These are phyloP conservation scores for Rusavskia elegans DNA, from an alignment of 495 filamentous ascomycete species.

Conservation along the genomic window DNA sequence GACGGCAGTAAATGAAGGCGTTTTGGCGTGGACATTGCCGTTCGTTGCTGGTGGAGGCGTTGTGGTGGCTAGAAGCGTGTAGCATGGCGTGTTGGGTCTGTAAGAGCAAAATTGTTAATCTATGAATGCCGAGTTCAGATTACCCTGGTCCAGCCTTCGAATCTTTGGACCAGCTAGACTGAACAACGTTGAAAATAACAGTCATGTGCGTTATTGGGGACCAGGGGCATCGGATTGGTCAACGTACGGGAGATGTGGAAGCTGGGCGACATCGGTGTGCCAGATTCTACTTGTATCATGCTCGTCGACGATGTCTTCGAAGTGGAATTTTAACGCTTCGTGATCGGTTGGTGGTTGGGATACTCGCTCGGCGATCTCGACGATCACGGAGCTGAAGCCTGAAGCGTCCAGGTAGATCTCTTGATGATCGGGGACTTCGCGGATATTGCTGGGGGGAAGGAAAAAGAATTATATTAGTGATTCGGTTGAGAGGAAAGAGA, in stretches of 20 bases:
- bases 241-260: constrained; percentile 17
- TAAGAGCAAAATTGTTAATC: constrained; percentile 3
- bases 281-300: constrained; percentile 40
- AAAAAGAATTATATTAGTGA: neutral
- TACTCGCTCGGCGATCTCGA: constrained; percentile 76
- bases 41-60: constrained; percentile 8
- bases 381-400: constrained; percentile 64
- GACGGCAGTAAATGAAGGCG: constrained; percentile 41
- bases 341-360: constrained; percentile 18
- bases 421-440: constrained; percentile 86
- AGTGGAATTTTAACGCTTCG: constrained; percentile 47
- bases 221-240: neutral
- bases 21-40: constrained; percentile 3
- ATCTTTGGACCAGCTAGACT: too few relatives aligned
- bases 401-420: constrained; percentile 76
- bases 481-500: neutral
- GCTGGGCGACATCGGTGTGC: constrained; percentile 15
- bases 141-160: neutral
- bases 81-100: constrained; percentile 24
- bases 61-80: constrained; percentile 14
- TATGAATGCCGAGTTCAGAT: neutral
- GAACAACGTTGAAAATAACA: too few relatives aligned
- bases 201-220: neutral
- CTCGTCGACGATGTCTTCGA: constrained; percentile 58
- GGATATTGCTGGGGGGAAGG: constrained; percentile 42